A percentile compares a stretch with the other conserved stretches of the same genome.
These are phyloP conservation scores for Nepenthes mirabilis DNA, from an alignment of 148 eudicot species.

Conservation along the genomic window DNA sequence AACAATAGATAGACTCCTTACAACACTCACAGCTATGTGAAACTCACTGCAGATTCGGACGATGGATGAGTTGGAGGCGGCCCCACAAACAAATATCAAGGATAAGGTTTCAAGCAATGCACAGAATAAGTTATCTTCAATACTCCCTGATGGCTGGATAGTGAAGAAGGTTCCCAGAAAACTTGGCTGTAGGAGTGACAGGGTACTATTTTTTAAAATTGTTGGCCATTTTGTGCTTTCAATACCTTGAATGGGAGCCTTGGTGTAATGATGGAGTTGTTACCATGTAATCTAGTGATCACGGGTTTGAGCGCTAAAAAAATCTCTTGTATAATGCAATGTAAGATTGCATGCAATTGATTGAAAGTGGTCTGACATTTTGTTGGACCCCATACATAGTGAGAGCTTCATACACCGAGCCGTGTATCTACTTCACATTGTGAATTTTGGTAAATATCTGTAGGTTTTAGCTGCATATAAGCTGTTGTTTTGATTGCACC, in stretches of 20 bases:
- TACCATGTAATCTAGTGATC: no score
- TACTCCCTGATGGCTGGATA: slow-evolving; percentile 53
- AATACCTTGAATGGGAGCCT: no score
- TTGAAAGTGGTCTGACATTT: no score
- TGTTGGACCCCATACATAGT: no score
- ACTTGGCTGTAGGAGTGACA: slow-evolving; percentile 35
- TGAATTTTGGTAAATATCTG: no score
- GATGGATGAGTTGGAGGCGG: slow-evolving; percentile 20
- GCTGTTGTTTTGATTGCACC: not conserved
- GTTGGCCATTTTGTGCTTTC: not conserved
- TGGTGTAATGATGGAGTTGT: no score
- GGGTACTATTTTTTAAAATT: slow-evolving; percentile 21
- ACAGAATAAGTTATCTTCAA: slow-evolving; percentile 11
- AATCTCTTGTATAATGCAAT: no score
- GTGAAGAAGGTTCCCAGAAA: slow-evolving; percentile 40
- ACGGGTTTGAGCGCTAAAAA: no score
- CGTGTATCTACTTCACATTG: no score
- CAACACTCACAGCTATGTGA: not conserved
- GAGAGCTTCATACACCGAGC: no score
- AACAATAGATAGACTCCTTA: not conserved
- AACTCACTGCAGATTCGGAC: slow-evolving; percentile 14
- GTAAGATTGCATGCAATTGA: no score
- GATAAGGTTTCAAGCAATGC: slow-evolving; percentile 10
- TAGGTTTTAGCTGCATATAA: no score
- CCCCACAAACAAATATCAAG: slow-evolving; percentile 1